Evolutionary conservation across 2,329 filamentous ascomycete genomes (phyloP).

Genomic region (Fusarium compactum): DNA sequence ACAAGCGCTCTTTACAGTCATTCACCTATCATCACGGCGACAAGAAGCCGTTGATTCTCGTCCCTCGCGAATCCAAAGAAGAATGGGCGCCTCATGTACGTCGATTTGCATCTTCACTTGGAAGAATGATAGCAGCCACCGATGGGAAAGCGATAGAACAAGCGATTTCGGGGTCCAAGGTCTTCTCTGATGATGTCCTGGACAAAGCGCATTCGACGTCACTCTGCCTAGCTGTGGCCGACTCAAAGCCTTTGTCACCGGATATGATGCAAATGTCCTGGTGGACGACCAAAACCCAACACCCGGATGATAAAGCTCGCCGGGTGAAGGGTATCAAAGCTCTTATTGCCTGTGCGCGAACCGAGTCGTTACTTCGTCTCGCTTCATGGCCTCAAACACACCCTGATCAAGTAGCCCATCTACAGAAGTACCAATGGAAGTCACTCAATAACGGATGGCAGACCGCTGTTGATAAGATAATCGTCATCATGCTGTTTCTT

Average conservation of each 20-base stretch:
- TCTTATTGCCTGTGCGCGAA: neutral
- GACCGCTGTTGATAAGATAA: neutral
- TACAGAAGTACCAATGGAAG: neutral
- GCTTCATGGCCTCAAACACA: neutral
- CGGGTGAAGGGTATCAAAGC: neutral
- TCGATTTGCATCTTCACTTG: neutral
- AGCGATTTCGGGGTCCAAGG: neutral
- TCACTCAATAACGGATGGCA: conserved; percentile 1
- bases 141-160: rapidly evolving
- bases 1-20: conserved; percentile 12
- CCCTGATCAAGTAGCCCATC: neutral
- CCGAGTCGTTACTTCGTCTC: neutral
- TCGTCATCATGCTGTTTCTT: neutral
- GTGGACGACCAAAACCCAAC: neutral
- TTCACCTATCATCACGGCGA: neutral
- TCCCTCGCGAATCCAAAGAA: neutral
- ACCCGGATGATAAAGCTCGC: rapidly evolving
- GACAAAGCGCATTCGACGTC: neutral
- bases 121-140: rapidly evolving
- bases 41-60: neutral
- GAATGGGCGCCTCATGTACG: conserved; percentile 6
- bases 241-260: neutral
- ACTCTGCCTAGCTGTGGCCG: neutral
- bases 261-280: conserved; percentile 11
- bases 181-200: neutral